These are phyloP conservation scores for Beta macrorhiza DNA, from an alignment of 179 eudicot species.

Conservation along the genomic window DNA sequence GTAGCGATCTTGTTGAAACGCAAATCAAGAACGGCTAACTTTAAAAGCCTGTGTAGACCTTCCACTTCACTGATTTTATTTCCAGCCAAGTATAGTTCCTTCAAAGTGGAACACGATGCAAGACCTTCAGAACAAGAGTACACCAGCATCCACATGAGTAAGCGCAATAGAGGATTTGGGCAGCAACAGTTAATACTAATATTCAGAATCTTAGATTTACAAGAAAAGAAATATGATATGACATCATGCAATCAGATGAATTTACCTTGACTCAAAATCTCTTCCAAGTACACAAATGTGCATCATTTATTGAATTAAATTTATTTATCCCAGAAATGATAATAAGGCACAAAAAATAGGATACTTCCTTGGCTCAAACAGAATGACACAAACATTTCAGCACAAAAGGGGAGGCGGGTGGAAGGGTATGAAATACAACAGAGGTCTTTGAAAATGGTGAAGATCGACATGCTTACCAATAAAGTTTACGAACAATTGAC, in stretches of 20 bases:
- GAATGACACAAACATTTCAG: no score
- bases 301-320: neutral
- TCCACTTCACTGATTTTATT: slow-evolving; percentile 98
- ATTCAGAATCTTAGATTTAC: neutral
- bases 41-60: slow-evolving; percentile 92
- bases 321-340: neutral
- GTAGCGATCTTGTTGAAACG: slow-evolving; percentile 92
- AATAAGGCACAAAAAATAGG: no score
- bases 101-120: slow-evolving; percentile 77
- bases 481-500: no score
- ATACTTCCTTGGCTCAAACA: no score
- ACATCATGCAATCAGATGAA: neutral
- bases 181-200: neutral
- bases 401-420: no score
- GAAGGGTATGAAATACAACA: no score
- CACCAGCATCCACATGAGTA: neutral
- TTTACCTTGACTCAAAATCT: neutral
- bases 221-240: neutral
- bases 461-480: no score
- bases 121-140: slow-evolving; percentile 48
- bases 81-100: slow-evolving; percentile 90
- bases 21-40: slow-evolving; percentile 69
- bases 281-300: neutral
- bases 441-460: no score
- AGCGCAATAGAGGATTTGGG: neutral